Conservation (phyloP, 2,329 filamentous ascomycete genomes). For the Aspergillus arachidicola region DNA sequence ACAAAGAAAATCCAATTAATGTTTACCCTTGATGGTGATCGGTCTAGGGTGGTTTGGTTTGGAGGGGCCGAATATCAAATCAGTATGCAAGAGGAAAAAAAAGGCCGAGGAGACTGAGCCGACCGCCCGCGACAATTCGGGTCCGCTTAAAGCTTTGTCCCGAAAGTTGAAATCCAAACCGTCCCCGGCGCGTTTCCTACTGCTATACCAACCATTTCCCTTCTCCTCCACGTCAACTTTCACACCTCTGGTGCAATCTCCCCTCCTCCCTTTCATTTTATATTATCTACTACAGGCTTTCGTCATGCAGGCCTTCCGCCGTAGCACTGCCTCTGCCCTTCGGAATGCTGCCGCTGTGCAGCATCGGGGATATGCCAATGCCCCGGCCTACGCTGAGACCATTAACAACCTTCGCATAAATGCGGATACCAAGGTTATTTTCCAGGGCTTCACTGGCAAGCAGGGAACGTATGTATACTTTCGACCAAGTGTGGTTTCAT, state of each 20-base stretch:
- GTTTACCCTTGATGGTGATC: background rate
- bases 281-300: conserved; percentile 21
- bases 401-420: conserved; percentile 91
- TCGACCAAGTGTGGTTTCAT: background rate
- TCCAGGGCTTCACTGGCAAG: conserved; percentile 96
- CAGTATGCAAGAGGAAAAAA: background rate
- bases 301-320: conserved; percentile 80
- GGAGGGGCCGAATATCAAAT: background rate
- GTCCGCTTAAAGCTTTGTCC: conserved; percentile 43
- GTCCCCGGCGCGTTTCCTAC: conserved; percentile 26
- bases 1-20: background rate
- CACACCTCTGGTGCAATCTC: conserved; percentile 17
- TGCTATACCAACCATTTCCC: conserved; percentile 25
- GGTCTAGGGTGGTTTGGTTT: background rate
- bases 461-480: conserved; percentile 81
- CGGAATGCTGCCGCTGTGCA: conserved; percentile 62
- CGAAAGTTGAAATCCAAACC: conserved; percentile 32
- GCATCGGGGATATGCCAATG: conserved; percentile 75
- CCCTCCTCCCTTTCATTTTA: conserved; percentile 17
- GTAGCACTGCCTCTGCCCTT: conserved; percentile 70
- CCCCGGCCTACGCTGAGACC: conserved; percentile 71
- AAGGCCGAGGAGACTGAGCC: conserved; percentile 25
- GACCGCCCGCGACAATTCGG: conserved; percentile 33
- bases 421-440: conserved; percentile 89
- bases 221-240: conserved; percentile 20